Evolutionary conservation across 2,329 filamentous ascomycete species (phyloP).

Genomic region (Xylaria sp.): DNA sequence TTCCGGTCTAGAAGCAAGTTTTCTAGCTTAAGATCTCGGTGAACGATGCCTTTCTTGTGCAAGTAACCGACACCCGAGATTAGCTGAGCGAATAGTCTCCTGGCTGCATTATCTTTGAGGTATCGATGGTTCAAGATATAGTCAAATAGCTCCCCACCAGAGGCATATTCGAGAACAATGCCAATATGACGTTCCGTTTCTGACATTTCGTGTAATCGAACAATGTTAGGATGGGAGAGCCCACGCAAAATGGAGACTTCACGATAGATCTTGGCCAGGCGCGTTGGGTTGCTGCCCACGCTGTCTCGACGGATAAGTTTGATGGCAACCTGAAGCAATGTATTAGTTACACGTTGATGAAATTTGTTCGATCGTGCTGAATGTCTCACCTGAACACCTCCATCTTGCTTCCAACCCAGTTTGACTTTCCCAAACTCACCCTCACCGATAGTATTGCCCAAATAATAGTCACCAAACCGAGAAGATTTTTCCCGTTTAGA

Average conservation of each 20-base stretch:
- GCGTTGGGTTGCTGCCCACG: conserved; percentile 86
- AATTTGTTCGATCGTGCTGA: conserved; percentile 7
- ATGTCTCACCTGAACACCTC: conserved; percentile 76
- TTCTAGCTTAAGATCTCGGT: conserved; percentile 95
- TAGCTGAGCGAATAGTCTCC: conserved; percentile 92
- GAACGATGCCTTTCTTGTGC: conserved; percentile 98
- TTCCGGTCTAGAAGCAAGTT: conserved; percentile 95
- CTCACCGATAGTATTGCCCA: conserved; percentile 96
- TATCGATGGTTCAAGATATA: conserved; percentile 98
- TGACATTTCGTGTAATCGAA: conserved; percentile 97
- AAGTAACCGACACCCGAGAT: conserved; percentile 97
- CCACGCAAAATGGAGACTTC: conserved; percentile 92
- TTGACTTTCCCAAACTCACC: conserved; percentile 99
- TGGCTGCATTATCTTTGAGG: conserved; percentile 90
- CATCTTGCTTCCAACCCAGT: conserved; percentile 97
- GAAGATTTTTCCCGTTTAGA: conserved; percentile 75
- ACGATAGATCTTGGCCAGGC: conserved; percentile 95
- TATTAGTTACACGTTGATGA: conserved; percentile 28
- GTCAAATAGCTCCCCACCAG: conserved; percentile 96
- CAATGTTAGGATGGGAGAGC: conserved; percentile 95
- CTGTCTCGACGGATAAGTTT: conserved; percentile 93
- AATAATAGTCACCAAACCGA: conserved; percentile 94
- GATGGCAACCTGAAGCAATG: conserved; percentile 79
- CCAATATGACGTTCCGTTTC: conserved; percentile 97
- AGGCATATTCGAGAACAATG: conserved; percentile 98